Conservation (phyloP, 768 basidiomycete genomes). For the Rhodotorula diobovata region DNA sequence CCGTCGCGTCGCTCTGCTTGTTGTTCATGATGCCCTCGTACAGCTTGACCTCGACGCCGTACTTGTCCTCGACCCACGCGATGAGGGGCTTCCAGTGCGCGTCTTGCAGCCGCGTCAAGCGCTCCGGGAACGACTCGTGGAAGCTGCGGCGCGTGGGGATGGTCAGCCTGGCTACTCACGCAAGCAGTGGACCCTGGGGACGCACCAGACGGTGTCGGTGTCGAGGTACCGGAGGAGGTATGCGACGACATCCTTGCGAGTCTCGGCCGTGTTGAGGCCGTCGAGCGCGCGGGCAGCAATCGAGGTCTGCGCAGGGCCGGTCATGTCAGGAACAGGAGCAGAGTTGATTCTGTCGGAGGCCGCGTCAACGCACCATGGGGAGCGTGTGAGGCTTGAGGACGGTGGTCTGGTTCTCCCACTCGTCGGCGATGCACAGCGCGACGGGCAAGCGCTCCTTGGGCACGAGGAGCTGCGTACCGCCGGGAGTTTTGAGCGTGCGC, state of each 20-base stretch:
- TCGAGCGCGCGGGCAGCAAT: slow-evolving; percentile 86
- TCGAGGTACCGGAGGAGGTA: slow-evolving; percentile 78
- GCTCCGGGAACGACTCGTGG: slow-evolving; percentile 65
- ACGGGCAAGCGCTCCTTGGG: slow-evolving; percentile 66
- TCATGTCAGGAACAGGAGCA: not conserved
- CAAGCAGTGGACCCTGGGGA: no score
- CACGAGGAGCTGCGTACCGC: slow-evolving; percentile 67
- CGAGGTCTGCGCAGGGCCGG: slow-evolving; percentile 63
- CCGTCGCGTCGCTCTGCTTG: slow-evolving; percentile 66
- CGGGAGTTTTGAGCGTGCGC: slow-evolving; percentile 73
- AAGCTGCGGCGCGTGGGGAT: slow-evolving; percentile 59
- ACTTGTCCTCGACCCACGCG: slow-evolving; percentile 67
- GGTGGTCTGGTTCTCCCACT: slow-evolving; percentile 91
- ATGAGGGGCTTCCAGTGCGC: slow-evolving; percentile 84
- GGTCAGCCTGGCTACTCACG: no score
- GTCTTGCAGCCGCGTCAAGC: slow-evolving; percentile 68
- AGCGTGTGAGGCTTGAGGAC: slow-evolving; percentile 83
- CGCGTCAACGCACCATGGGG: slow-evolving; percentile 63
- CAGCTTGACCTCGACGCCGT: slow-evolving; percentile 62
- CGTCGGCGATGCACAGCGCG: slow-evolving; percentile 80
- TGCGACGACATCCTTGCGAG: slow-evolving; percentile 61
- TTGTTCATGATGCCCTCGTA: slow-evolving; percentile 68
- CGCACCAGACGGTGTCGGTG: slow-evolving; percentile 87
- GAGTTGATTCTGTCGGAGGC: not conserved
- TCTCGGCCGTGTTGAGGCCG: slow-evolving; percentile 58